phyloP scores from a whole-genome alignment of 257 asterid species.

The Ilex asprella region DNA sequence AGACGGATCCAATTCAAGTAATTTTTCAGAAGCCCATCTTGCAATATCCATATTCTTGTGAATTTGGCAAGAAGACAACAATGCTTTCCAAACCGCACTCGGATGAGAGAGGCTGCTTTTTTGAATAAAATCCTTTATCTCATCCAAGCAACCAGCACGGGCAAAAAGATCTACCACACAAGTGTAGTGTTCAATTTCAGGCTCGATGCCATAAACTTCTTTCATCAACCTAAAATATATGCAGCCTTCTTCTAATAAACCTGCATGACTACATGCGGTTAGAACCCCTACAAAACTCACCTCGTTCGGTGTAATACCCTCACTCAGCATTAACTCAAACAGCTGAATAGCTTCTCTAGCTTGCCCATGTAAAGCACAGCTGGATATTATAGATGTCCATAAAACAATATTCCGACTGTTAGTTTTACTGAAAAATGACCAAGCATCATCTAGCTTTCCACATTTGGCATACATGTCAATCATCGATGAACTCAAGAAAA shows the following conservation, averaged over 20 bases:
- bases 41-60: conserved; percentile 61
- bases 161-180: conserved; percentile 77
- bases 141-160: conserved; percentile 55
- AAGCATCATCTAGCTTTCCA: conserved; percentile 24
- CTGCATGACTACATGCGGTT: conserved; percentile 73
- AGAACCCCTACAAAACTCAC: conserved; percentile 60
- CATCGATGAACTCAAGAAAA: conserved; percentile 47
- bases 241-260: conserved; percentile 64
- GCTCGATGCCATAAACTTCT: conserved; percentile 34
- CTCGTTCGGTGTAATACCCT: conserved; percentile 49
- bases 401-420: conserved; percentile 42
- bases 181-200: conserved; percentile 46
- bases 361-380: conserved; percentile 52
- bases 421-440: conserved; percentile 36
- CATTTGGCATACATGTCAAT: conserved; percentile 59
- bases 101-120: conserved; percentile 36
- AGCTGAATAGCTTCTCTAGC: conserved; percentile 53
- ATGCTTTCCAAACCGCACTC: conserved; percentile 53
- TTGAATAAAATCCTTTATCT: conserved; percentile 45
- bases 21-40: conserved; percentile 46
- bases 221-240: conserved; percentile 59
- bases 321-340: conserved; percentile 48
- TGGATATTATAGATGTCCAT: conserved; percentile 65
- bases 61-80: conserved; percentile 51
- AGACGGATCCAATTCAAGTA: conserved; percentile 39